phyloP scores from a whole-genome alignment of 1,284 basidiomycete species.

The Moesziomyces aphidis region DNA sequence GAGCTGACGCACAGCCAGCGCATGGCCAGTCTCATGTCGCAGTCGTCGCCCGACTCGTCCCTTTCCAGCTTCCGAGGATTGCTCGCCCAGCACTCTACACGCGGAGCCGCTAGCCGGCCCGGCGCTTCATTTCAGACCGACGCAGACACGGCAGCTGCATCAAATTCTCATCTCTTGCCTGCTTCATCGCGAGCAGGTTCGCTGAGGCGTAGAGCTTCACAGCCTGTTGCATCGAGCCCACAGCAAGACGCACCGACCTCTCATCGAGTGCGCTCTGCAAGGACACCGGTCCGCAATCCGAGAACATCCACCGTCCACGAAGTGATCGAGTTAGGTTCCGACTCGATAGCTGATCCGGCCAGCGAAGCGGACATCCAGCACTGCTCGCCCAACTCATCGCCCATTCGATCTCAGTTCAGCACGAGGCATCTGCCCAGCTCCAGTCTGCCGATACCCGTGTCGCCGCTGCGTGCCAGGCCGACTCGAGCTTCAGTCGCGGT shows the following conservation, averaged over 20 bases:
- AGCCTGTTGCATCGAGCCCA: conserved; percentile 24
- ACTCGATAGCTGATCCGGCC: conserved; percentile 31
- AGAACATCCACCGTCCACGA: conserved; percentile 6
- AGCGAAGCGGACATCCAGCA: conserved; percentile 15
- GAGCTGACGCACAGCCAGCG: conserved; percentile 14
- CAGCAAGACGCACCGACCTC: conserved; percentile 30
- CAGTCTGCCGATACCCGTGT: conserved; percentile 21
- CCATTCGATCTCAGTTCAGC: conserved; percentile 42
- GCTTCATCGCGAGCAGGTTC: conserved; percentile 17
- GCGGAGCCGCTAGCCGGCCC: background rate
- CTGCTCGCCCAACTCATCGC: conserved; percentile 17
- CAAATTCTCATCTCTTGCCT: conserved; percentile 8
- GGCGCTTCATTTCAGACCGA: background rate
- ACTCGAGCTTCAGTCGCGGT: background rate
- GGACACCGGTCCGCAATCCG: background rate
- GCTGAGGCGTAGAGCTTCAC: conserved; percentile 32
- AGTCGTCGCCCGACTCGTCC: conserved; percentile 31
- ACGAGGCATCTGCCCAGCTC: conserved; percentile 13
- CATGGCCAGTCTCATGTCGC: conserved; percentile 23
- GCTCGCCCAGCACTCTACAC: conserved; percentile 9
- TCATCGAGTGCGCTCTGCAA: background rate
- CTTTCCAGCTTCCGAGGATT: conserved; percentile 38
- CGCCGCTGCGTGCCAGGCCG: conserved; percentile 8
- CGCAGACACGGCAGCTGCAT: background rate
- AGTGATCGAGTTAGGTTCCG: conserved; percentile 43